phyloP scores from a whole-genome alignment of 2,329 filamentous ascomycete genomes.

The Talaromyces sp. region DNA sequence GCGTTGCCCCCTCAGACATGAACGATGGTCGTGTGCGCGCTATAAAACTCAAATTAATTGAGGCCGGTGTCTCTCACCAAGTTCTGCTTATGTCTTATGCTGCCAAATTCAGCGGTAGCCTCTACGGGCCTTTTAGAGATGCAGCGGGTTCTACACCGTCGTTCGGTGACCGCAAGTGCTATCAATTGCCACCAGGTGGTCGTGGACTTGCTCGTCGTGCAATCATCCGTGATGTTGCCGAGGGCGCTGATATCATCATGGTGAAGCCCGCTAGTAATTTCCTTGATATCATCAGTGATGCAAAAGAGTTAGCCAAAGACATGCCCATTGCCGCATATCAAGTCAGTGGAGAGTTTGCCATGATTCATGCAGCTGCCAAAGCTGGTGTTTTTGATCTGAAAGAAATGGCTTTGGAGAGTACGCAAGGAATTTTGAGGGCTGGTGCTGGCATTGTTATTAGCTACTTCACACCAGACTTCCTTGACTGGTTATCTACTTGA shows the following conservation, averaged over 20 bases:
- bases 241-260: constrained; percentile 98
- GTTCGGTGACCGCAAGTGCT: constrained; percentile 93
- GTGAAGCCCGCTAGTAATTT: constrained; percentile 96
- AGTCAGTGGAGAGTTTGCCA: constrained; percentile 93
- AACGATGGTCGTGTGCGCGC: constrained; percentile 96
- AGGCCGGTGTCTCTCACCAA: constrained; percentile 86
- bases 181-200: constrained; percentile 90
- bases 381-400: constrained; percentile 95
- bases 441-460: constrained; percentile 90
- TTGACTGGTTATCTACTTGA: constrained; percentile 54
- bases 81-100: constrained; percentile 96
- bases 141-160: constrained; percentile 86
- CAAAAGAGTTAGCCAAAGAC: constrained; percentile 88
- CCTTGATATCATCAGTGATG: constrained; percentile 95
- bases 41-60: constrained; percentile 96
- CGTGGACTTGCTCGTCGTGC: constrained; percentile 87
- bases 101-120: constrained; percentile 92
- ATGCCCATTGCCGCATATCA: constrained; percentile 94
- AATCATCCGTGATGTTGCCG: constrained; percentile 82
- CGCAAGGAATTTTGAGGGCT: constrained; percentile 86
- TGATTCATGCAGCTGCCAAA: constrained; percentile 95
- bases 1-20: constrained; percentile 97
- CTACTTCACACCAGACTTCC: constrained; percentile 83
- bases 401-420: constrained; percentile 90
- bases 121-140: constrained; percentile 96